Conservation (phyloP, 768 basidiomycete species). For the Mycena pura region DNA sequence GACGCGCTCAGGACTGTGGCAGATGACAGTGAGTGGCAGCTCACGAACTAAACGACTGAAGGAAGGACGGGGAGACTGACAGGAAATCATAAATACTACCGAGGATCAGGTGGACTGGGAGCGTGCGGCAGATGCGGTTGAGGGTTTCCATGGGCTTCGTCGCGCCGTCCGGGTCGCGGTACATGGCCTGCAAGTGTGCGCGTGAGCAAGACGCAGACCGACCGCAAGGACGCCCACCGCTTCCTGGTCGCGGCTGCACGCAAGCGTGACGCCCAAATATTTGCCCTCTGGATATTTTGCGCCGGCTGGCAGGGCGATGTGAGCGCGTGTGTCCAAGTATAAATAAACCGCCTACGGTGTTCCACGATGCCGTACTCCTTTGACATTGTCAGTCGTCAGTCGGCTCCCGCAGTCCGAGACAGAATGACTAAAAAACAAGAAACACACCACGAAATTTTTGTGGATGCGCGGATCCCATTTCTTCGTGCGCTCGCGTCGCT, state of each 20-base stretch:
- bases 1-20: slow-evolving; percentile 40
- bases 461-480: slow-evolving; percentile 64
- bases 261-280: slow-evolving; percentile 54
- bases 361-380: slow-evolving; percentile 56
- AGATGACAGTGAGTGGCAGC: background rate
- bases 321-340: background rate
- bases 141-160: slow-evolving; percentile 58
- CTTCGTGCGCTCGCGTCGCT: slow-evolving; percentile 38
- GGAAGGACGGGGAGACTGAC: slow-evolving; percentile 38
- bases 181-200: slow-evolving; percentile 58
- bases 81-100: slow-evolving; percentile 60
- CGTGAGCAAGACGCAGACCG: background rate
- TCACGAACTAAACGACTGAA: background rate
- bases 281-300: slow-evolving; percentile 30
- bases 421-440: background rate
- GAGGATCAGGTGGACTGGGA: slow-evolving; percentile 62
- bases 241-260: slow-evolving; percentile 70
- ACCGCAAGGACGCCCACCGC: slow-evolving; percentile 45
- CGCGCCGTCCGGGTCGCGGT: slow-evolving; percentile 61
- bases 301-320: slow-evolving; percentile 12
- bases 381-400: background rate
- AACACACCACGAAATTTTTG: slow-evolving; percentile 58
- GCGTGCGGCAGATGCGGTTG: slow-evolving; percentile 42
- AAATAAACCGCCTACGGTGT: slow-evolving; percentile 38
- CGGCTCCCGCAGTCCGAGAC: background rate